A percentile compares a stretch with the other conserved stretches of the same genome.
Evolutionary conservation across 768 basidiomycete genomes (phyloP).

Genomic region (Lactifluus volemus): DNA sequence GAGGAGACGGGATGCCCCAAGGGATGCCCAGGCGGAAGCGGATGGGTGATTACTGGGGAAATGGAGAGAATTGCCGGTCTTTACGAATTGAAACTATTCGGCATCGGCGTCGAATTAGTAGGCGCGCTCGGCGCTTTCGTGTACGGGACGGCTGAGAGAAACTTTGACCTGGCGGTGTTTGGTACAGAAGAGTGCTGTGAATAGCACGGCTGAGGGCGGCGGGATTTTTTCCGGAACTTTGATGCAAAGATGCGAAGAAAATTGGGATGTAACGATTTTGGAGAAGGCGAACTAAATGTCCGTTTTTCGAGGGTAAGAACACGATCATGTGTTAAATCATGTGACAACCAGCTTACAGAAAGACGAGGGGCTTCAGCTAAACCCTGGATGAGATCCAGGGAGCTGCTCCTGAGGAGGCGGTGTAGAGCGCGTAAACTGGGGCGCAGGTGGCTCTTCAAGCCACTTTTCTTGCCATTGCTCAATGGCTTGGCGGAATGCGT

Average conservation of each 20-base stretch:
- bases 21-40: constrained; percentile 6
- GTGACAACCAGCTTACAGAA: not conserved
- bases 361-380: too few relatives aligned
- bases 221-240: constrained; percentile 36
- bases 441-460: too few relatives aligned
- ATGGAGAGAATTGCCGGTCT: not conserved
- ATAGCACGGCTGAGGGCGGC: constrained; percentile 34
- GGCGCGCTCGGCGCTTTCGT: not conserved
- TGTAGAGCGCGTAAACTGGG: too few relatives aligned
- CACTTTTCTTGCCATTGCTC: too few relatives aligned
- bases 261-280: constrained; percentile 28
- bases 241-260: constrained; percentile 41
- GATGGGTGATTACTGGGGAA: not conserved
- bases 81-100: constrained; percentile 4
- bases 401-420: too few relatives aligned
- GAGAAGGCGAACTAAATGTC: constrained; percentile 10
- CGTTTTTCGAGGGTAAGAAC: constrained; percentile 1
- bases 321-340: constrained; percentile 10
- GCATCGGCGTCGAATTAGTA: not conserved
- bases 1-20: constrained; percentile 10
- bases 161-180: not conserved
- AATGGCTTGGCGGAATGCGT: too few relatives aligned
- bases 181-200: constrained; percentile 24
- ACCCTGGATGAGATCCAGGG: too few relatives aligned
- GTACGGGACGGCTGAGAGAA: constrained; percentile 7